phyloP scores from a whole-genome alignment of 1,139 yeast species.

The Pneumocystis oryctolagi region DNA sequence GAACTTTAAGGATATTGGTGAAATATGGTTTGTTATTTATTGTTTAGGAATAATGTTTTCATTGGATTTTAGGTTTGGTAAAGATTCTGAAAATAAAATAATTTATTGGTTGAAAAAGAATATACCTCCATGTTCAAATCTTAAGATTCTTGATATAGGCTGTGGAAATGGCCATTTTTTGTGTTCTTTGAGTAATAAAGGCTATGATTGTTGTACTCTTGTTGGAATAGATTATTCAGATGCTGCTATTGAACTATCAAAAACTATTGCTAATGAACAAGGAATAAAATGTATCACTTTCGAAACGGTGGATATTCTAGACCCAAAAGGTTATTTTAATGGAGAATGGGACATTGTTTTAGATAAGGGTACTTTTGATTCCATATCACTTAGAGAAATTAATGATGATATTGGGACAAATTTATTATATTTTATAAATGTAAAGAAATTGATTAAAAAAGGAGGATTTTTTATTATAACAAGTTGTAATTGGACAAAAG shows the following conservation, averaged over 20 bases:
- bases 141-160: slow-evolving; percentile 58
- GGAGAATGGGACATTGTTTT: slow-evolving; percentile 54
- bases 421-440: slow-evolving; percentile 50
- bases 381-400: slow-evolving; percentile 54
- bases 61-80: slow-evolving; percentile 80
- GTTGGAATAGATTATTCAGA: slow-evolving; percentile 79
- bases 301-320: slow-evolving; percentile 26
- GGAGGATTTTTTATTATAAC: slow-evolving; percentile 62
- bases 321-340: slow-evolving; percentile 13
- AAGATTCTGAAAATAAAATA: slow-evolving; percentile 77
- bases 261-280: slow-evolving; percentile 36
- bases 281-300: slow-evolving; percentile 25
- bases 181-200: slow-evolving; percentile 52
- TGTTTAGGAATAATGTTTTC: not conserved
- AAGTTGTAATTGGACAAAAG: slow-evolving; percentile 86
- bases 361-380: slow-evolving; percentile 94
- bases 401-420: slow-evolving; percentile 22
- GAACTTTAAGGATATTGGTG: not conserved
- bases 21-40: not conserved
- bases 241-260: slow-evolving; percentile 61
- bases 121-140: slow-evolving; percentile 19
- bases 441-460: slow-evolving; percentile 39
- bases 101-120: slow-evolving; percentile 43
- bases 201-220: slow-evolving; percentile 32
- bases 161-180: slow-evolving; percentile 91